Base-by-base conservation (phyloP, 208 protist species). In the Acanthamoeba sp. region DNA sequence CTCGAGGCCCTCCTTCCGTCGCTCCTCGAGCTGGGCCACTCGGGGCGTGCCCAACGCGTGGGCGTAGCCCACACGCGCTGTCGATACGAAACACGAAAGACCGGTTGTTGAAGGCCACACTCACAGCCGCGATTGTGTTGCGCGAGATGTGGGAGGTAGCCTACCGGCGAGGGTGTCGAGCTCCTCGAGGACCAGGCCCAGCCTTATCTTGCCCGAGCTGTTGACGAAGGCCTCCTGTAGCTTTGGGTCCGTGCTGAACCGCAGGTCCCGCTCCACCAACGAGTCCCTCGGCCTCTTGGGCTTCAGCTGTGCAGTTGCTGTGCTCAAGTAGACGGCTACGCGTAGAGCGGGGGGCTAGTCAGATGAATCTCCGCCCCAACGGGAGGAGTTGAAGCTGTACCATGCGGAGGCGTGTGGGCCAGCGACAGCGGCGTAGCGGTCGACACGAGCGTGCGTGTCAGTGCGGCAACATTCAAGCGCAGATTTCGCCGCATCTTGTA, bases 111-210 rank as follows among this genome's bases (percentile, higher is more conserved):
- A 73, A 24, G 66, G 34, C 14, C 27, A 9, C n/a, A n/a, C n/a
- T n/a, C n/a, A n/a, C n/a, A n/a, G n/a, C n/a, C n/a, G n/a, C n/a
- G n/a, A n/a, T n/a, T 27, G 38, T 20, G 73, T 2, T 22, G 55
- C 36, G 84, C n/a, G 38, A 2, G 7, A 69, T 50, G 84, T 0
- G 1, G 34, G 16, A 71, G 24, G 38, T 48, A 10, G 84, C 16
- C 62, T 82, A 93, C 88, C 88, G 7, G 88, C 88, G n/a, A 93
- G 36, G 10, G 62, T 80, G 38, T 93, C 88, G 29, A 93, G 64
- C 18, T 93, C 88, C 45, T 93, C 88, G 20, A 93, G 64, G 34
- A 93, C 45, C 3, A 93, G 7, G 27, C 88, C 88, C 16, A 93
- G 38, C 12, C 88, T 5, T 24, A 93, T 93, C 62, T 93, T 93